Percentiles rank a stretch among this genome's conserved stretches.
Conservation (phyloP, 139 green algal species). For the Micractinium conductrix region DNA sequence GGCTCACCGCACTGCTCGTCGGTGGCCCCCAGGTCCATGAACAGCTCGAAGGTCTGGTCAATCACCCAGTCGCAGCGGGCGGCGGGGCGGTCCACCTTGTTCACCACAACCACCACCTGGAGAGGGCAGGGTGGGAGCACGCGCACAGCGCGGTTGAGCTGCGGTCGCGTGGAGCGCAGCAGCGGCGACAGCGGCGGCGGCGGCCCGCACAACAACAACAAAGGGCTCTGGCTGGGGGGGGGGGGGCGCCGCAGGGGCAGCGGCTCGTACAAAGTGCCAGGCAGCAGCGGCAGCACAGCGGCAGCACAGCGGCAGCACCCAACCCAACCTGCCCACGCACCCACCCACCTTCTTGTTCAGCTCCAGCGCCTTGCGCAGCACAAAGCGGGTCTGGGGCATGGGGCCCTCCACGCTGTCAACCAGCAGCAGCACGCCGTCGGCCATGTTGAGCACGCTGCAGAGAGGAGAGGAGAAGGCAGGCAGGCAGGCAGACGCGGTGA, state of each 20-base stretch:
- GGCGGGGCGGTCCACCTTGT: constrained; percentile 96
- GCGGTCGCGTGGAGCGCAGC: too few species aligned
- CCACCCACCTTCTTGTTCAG: constrained; percentile 96
- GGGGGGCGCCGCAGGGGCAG: too few species aligned
- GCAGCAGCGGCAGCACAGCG: too few species aligned
- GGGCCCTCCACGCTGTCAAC: constrained; percentile 97
- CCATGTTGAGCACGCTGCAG: constrained; percentile 96
- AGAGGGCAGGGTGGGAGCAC: background rate
- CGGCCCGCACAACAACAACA: too few species aligned
- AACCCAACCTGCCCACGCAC: too few species aligned
- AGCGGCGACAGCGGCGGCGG: too few species aligned
- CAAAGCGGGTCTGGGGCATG: constrained; percentile 99
- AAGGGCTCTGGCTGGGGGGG: too few species aligned
- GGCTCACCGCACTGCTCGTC: constrained; percentile 92
- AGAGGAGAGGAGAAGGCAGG: background rate
- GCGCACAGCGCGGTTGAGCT: background rate
- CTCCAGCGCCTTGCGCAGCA: constrained; percentile 95
- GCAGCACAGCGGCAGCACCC: too few species aligned
- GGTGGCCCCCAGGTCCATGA: constrained; percentile 92
- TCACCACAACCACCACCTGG: constrained; percentile 95
- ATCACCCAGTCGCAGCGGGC: constrained; percentile 88
- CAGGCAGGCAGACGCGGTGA: background rate
- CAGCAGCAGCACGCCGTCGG: constrained; percentile 97
- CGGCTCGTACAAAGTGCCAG: too few species aligned
- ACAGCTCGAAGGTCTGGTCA: constrained; percentile 95